Evolutionary conservation across 2,329 filamentous ascomycete genomes (phyloP).

Genomic region (Harringtonia aguacate): DNA sequence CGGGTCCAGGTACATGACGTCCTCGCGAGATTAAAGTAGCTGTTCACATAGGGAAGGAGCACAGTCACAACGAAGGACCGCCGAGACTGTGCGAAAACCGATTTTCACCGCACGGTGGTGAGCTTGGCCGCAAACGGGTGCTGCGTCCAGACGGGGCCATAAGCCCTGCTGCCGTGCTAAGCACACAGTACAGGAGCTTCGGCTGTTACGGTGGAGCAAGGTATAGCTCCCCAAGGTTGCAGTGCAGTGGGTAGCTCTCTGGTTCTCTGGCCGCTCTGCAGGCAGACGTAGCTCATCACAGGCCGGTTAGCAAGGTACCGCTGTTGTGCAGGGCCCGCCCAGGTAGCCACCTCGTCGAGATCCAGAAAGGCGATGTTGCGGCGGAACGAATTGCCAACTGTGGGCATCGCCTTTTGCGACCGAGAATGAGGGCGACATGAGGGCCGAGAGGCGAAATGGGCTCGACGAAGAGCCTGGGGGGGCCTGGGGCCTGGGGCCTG

Average conservation of each 20-base stretch:
- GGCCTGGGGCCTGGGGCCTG: too few species aligned
- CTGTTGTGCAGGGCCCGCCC: too few species aligned
- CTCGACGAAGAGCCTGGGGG: neutral
- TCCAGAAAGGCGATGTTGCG: neutral
- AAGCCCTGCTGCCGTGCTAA: neutral
- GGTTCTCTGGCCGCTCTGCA: neutral
- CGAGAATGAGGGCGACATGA: neutral
- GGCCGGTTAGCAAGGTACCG: too few species aligned
- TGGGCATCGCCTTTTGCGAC: neutral
- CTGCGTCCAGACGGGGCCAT: neutral
- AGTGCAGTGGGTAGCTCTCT: constrained; percentile 2
- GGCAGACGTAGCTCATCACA: neutral
- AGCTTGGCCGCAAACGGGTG: neutral
- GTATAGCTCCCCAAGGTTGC: constrained; percentile 1
- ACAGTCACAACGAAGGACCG: neutral
- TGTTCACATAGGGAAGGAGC: constrained; percentile 1
- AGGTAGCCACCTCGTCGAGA: too few species aligned
- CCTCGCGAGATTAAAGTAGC: constrained; percentile 19
- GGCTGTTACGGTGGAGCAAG: constrained; percentile 3
- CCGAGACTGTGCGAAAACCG: neutral
- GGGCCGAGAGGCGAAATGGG: neutral
- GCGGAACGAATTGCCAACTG: neutral
- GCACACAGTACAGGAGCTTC: constrained; percentile 2
- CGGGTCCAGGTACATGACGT: constrained; percentile 16
- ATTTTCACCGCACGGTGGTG: neutral